Evolutionary conservation across 345 rosid genomes (phyloP).

Genomic region (Rhodamnia argentea): DNA sequence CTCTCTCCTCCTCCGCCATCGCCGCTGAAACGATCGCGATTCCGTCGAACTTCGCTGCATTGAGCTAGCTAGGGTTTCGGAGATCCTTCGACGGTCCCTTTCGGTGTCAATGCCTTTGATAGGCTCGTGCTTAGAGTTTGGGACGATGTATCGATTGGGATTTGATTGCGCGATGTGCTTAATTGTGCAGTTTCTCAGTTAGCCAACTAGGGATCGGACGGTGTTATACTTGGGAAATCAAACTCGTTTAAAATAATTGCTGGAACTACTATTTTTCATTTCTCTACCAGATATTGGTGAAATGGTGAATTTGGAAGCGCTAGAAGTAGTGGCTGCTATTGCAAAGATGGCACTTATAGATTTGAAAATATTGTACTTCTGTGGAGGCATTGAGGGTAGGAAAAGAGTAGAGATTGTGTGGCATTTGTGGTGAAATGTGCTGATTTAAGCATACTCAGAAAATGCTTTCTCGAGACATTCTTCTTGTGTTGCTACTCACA

Average conservation of each 20-base stretch:
- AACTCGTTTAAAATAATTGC: background rate
- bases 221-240: background rate
- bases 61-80: background rate
- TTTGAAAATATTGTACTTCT: background rate
- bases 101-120: no score
- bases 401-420: background rate
- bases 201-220: background rate
- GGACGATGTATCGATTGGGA: background rate
- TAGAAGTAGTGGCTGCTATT: background rate
- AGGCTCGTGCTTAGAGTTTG: background rate
- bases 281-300: background rate
- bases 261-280: background rate
- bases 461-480: background rate
- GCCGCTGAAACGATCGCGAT: no score
- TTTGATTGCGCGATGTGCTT: background rate
- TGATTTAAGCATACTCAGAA: background rate
- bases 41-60: background rate
- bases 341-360: background rate
- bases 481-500: background rate
- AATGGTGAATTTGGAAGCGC: background rate
- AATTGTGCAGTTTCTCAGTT: background rate
- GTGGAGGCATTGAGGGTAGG: background rate
- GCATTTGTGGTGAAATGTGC: background rate
- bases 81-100: background rate
- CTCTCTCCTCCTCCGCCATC: background rate